Evolutionary conservation across 73 alveolate genomes (phyloP), one percentile per base, ranked within the genome.

Genomic region (Stentor roeselii): DNA sequence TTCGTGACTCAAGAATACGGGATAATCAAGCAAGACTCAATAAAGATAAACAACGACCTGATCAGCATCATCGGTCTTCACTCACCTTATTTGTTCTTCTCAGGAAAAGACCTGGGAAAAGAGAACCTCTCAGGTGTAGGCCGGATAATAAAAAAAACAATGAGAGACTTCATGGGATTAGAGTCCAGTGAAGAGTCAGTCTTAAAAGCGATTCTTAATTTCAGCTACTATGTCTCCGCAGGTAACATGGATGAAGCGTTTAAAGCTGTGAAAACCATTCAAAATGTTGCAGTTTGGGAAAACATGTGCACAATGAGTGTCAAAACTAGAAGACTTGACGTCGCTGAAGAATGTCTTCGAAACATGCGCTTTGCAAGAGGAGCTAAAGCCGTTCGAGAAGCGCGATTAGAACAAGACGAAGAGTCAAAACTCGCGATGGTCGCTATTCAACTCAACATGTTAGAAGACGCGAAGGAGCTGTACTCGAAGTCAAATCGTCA

Each of bases 321-420:
- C 27, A 97, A 97, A 85, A 95, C 99, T 36, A 97, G 93, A 86
- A 91, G 99, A 87, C 90, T 97, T 31, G 99, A 97, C 84, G 99
- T 97, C 36, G 98, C 99, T 32, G 95, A 97, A 89, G 99, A 95
- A 34, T 97, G 99, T 85, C 85, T 97, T 36, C 97, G 99, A n/a
- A 97, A 97, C 88, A 97, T 97, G 99, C 80, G 99, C 80, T 97
- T 97, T 87, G 99, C 98, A 40, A 92, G 99, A 93, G 99, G 99
- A 59, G 96, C 99, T 39, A 93, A 90, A 82, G 99, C 98, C n/a
- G 97, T 95, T 38, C 93, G 99, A 85, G 99, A 96, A 88, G 95
- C 98, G n/a, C 94, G 96, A 83, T 93, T 91, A 60, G 99, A 97
- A 88, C 96, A 93, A 36, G 99, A 97, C 75, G 91, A 93, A 58